phyloP scores from a whole-genome alignment of 73 alveolate species.

The Tetrahymena borealis region DNA sequence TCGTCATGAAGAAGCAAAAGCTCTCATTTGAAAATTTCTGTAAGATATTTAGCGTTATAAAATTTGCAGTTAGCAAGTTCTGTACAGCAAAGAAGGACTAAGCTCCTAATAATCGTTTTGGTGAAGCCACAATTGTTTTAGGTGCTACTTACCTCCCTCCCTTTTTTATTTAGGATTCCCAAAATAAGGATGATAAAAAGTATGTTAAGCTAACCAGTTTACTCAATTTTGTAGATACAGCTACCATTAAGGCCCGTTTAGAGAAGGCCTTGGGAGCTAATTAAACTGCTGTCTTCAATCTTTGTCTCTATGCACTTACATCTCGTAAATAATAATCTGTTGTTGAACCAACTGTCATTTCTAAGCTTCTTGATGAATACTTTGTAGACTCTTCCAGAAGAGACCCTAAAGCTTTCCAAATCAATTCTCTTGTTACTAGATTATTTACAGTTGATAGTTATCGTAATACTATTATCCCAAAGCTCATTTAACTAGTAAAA shows the following conservation, averaged over 20 bases:
- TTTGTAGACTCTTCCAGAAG: neutral
- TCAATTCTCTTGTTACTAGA: neutral
- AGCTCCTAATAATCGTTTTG: neutral
- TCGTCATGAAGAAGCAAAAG: neutral
- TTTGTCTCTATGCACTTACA: neutral
- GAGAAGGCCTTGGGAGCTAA: neutral
- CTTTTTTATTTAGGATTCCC: neutral
- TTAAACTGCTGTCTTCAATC: neutral
- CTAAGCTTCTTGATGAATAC: neutral
- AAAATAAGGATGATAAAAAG: neutral
- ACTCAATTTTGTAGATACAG: neutral
- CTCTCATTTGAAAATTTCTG: neutral
- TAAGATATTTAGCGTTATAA: neutral
- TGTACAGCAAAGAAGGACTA: neutral
- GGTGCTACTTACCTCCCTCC: slow-evolving; percentile 5
- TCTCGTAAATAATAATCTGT: neutral
- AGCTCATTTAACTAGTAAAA: neutral
- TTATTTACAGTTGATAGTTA: neutral
- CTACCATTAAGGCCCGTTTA: neutral
- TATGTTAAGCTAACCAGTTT: neutral
- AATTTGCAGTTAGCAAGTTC: neutral
- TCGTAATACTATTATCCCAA: neutral
- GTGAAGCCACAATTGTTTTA: neutral
- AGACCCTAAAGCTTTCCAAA: neutral
- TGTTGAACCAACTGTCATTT: neutral